phyloP scores from a whole-genome alignment of 148 eudicot species.

The Rhododendron ferrugineum region DNA sequence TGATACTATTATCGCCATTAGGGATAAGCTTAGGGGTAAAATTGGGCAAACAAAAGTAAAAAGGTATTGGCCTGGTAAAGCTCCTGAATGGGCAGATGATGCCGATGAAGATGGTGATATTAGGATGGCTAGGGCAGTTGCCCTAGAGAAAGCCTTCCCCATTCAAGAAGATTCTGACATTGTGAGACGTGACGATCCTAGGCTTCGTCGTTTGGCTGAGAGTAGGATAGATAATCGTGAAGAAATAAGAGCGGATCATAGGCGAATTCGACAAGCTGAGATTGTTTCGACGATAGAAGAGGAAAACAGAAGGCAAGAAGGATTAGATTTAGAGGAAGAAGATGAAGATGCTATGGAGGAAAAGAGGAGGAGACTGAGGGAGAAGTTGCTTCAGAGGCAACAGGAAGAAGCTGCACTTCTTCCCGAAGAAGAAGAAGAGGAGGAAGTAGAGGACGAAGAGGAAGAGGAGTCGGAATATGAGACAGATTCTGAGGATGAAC shows the following conservation, averaged over 20 bases:
- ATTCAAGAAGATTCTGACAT: conserved; percentile 9
- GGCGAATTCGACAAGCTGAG: conserved; percentile 18
- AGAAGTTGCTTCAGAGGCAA: conserved; percentile 17
- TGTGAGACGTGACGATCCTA: conserved; percentile 6
- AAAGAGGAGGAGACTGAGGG: conserved; percentile 16
- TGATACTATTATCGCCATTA: conserved; percentile 58
- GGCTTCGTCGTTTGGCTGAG: conserved; percentile 18
- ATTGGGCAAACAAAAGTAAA: conserved; percentile 86
- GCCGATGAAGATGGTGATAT: conserved; percentile 20
- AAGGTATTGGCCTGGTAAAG: conserved; percentile 76
- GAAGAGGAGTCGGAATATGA: conserved; percentile 18
- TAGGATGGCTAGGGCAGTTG: conserved; percentile 53
- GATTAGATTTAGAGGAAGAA: conserved; percentile 16
- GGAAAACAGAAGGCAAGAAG: conserved; percentile 15
- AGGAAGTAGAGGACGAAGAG: conserved; percentile 15
- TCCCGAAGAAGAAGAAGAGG: conserved; percentile 17
- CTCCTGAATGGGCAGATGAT: conserved; percentile 19
- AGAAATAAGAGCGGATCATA: conserved; percentile 16
- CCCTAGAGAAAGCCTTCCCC: conserved; percentile 36
- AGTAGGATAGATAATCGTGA: conserved; percentile 15
- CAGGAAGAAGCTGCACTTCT: conserved; percentile 20
- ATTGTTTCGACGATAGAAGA: conserved; percentile 13
- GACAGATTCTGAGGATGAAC: conserved; percentile 16
- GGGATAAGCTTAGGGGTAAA: conserved; percentile 85
- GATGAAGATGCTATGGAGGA: conserved; percentile 19